Base-by-base conservation (phyloP, 2,329 filamentous ascomycete genomes). In the Metarhizium album region DNA sequence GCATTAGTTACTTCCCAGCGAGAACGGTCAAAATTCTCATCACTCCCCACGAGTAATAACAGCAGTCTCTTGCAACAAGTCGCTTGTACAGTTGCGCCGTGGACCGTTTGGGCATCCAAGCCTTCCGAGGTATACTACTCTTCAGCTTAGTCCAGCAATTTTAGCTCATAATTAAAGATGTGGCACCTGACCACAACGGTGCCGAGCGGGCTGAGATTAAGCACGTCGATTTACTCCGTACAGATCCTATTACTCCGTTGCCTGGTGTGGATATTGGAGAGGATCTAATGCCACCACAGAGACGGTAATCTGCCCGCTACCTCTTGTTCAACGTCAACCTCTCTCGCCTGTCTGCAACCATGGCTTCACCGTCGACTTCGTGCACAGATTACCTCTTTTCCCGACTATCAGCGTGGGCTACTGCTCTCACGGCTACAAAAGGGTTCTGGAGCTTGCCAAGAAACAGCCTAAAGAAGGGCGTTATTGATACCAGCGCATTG, bases 241-340 rank as follows among this genome's bases (percentile, higher is more conserved):
- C n/a, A n/a, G n/a, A n/a, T n/a, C n/a, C n/a, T n/a, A n/a, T n/a
- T n/a, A n/a, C n/a, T n/a, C n/a, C n/a, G n/a, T n/a, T n/a, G n/a
- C n/a, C n/a, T n/a, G n/a, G n/a, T n/a, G n/a, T n/a, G 83, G 83
- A 33, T 83, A 87, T 69, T 84, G 78, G 78, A 78, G 84, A 50
- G 83, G 83, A 42, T 60, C 64, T 24, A 86, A 86, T 54, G 82
- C 75, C 2, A 80, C 81, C 2, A 66, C 72, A 1, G 82, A 87
- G 64, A 87, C 83, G 2, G 83, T 86, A 56, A 86, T 87, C 64
- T 87, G 83, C 65, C 73, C 75, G 4, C 69, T 78, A 2, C 84
- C 81, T 2, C 87, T 80, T 64, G 60, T 67, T 37, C 73, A 72
- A 45, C 79, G 83, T 46, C 74, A 73, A 35, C 74, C 73, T 20